Evolutionary conservation across 1,139 yeast genomes (phyloP).

Genomic region (Taphrina betulina): DNA sequence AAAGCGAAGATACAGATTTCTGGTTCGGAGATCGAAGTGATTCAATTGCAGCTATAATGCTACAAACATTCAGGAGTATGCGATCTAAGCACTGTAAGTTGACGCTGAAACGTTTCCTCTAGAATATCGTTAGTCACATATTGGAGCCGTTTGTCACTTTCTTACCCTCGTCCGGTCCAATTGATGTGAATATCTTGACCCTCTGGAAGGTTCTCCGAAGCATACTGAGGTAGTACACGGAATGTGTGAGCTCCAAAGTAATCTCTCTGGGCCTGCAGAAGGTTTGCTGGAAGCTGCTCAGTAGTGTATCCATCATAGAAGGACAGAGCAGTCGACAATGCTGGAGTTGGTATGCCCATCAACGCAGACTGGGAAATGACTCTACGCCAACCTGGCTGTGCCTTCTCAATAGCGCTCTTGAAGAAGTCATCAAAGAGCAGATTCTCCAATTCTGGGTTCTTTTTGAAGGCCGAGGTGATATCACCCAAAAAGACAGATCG

Average conservation of each 20-base stretch:
- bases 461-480: constrained; percentile 93
- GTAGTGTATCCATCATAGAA: constrained; percentile 99
- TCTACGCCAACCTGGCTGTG: constrained; percentile 94
- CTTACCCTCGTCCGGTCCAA: constrained; percentile 99
- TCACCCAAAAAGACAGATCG: constrained; percentile 98
- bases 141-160: too few relatives aligned
- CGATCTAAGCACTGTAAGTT: constrained; percentile 77
- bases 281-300: constrained; percentile 91
- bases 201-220: constrained; percentile 69
- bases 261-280: constrained; percentile 99
- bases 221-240: constrained; percentile 86
- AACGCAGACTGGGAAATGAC: constrained; percentile 74
- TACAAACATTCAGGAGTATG: too few relatives aligned
- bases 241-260: constrained; percentile 99
- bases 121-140: too few relatives aligned
- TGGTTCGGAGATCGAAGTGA: too few relatives aligned
- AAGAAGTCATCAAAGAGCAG: constrained; percentile 82
- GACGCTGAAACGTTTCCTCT: constrained; percentile 92
- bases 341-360: constrained; percentile 95
- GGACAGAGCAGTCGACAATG: constrained; percentile 92
- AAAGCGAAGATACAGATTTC: too few relatives aligned
- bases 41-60: too few relatives aligned
- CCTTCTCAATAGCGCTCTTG: constrained; percentile 84
- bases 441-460: constrained; percentile 90
- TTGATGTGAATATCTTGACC: constrained; percentile 85